phyloP scores from a whole-genome alignment of 179 eudicot genomes.

The Nepenthes alata region DNA sequence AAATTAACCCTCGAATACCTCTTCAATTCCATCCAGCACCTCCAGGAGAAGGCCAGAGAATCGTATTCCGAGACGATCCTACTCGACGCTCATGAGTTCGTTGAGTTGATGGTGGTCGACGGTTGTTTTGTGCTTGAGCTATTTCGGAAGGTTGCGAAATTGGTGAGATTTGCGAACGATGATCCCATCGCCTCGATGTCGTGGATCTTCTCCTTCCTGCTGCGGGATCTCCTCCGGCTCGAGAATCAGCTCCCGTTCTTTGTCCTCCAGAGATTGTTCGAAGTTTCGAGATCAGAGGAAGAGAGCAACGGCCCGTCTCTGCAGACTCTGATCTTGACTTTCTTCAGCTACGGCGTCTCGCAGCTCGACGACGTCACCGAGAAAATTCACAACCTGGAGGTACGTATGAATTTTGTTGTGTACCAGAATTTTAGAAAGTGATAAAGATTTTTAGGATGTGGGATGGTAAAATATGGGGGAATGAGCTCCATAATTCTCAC shows the following conservation, averaged over 20 bases:
- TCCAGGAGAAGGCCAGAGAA: constrained; percentile 35
- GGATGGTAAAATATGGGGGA: too few relatives aligned
- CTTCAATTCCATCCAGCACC: constrained; percentile 27
- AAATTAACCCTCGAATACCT: constrained; percentile 20
- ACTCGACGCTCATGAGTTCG: constrained; percentile 18
- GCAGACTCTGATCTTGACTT: constrained; percentile 30
- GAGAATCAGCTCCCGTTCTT: constrained; percentile 87
- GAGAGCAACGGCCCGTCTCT: constrained; percentile 20
- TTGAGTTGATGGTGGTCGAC: constrained; percentile 75
- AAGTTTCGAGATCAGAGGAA: constrained; percentile 17
- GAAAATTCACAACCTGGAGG: constrained; percentile 16
- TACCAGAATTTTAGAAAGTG: too few relatives aligned
- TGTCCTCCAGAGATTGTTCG: constrained; percentile 42
- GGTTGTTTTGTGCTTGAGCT: constrained; percentile 77
- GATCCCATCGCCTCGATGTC: constrained; percentile 57
- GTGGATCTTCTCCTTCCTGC: constrained; percentile 55
- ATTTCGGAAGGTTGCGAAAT: constrained; percentile 38
- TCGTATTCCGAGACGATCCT: constrained; percentile 44
- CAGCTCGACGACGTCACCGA: constrained; percentile 23
- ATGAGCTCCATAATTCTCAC: too few relatives aligned
- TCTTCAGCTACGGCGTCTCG: constrained; percentile 36
- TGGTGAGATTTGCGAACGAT: constrained; percentile 28
- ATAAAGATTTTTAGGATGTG: too few relatives aligned
- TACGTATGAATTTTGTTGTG: constrained; percentile 1
- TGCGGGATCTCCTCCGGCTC: constrained; percentile 55